Base-by-base conservation (phyloP, 2,329 filamentous ascomycete genomes). In the Ceratocystis ficicola region DNA sequence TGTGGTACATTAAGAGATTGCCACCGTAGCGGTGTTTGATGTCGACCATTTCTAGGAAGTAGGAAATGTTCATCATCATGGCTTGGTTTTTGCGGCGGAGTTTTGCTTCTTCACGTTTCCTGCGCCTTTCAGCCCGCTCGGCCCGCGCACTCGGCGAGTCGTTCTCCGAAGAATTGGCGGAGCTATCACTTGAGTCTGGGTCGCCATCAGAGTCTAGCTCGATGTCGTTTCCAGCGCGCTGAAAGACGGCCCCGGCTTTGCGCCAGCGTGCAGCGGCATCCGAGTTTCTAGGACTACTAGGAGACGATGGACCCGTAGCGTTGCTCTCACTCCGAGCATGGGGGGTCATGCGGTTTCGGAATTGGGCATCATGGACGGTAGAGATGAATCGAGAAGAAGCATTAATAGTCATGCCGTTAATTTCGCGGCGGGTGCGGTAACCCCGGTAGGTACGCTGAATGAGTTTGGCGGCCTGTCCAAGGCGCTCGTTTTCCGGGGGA, bases 1-100 rank as follows among this genome's bases (percentile, higher is more conserved):
- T 83, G 72, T 96, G 92, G 71, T 96, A 96, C 41, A 83, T 82
- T 41, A 88, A 81, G 63, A 96, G 75, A 70, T 94, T 95, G 65
- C 86, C 87, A 3, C 91, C 92, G 72, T 96, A 95, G 3, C 91
- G 84, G 73, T 96, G 91, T 74, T 95, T 92, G 60, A 86, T 77
- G 73, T 94, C 89, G 6, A 93, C 86, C 87, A 95, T 92, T 71
- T 96, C 83, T 12, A 85, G 78, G 69, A 94, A 95, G 73, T 95
- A 95, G 72, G 89, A 87, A 44, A 95, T 74, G 20, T 90, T 89
- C 88, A 95, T 93, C 73, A 84, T 86, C 73, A 86, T 89, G 0
- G 89, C 86, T 4, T 83, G 83, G 70, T 85, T 83, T 68, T 84
- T 83, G 44, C 86, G 79, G 46, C 62, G 68, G 20, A 68, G 55